A percentile compares a stretch with the other conserved stretches of the same genome.
Conservation (phyloP, 768 basidiomycete genomes). For the Nidula microcarpa region DNA sequence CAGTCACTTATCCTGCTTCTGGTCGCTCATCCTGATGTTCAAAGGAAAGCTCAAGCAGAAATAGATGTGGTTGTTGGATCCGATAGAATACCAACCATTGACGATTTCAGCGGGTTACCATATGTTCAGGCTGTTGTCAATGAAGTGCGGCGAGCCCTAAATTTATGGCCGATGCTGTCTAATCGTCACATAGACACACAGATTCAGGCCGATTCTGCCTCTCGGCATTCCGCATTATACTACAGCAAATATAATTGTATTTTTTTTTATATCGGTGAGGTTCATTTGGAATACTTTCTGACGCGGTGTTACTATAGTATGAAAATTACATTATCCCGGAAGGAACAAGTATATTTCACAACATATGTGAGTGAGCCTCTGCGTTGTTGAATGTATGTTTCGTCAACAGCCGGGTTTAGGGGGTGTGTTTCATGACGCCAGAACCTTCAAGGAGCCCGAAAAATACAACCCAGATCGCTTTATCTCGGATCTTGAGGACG, state of each 20-base stretch:
- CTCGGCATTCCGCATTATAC: not conserved
- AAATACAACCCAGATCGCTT: not conserved
- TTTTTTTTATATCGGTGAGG: not conserved
- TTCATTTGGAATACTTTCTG: not conserved
- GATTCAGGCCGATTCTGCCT: not conserved
- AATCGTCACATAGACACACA: not conserved
- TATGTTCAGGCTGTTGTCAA: not conserved
- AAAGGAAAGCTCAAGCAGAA: not conserved
- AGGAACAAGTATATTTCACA: not conserved
- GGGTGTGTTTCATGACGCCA: not conserved
- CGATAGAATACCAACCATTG: not conserved
- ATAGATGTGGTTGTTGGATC: not conserved
- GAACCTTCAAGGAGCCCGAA: not conserved
- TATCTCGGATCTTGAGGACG: not conserved
- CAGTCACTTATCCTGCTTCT: not conserved
- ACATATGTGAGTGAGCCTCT: not conserved
- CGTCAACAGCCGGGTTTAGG: not conserved
- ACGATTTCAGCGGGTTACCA: not conserved
- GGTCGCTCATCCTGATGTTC: not conserved
- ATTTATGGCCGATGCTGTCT: not conserved
- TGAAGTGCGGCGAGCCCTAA: not conserved
- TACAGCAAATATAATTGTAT: not conserved
- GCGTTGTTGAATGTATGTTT: not conserved
- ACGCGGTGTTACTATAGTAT: not conserved
- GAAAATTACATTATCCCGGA: not conserved